phyloP scores from a whole-genome alignment of 1,139 yeast species.

The Magnusiomyces ingens region DNA sequence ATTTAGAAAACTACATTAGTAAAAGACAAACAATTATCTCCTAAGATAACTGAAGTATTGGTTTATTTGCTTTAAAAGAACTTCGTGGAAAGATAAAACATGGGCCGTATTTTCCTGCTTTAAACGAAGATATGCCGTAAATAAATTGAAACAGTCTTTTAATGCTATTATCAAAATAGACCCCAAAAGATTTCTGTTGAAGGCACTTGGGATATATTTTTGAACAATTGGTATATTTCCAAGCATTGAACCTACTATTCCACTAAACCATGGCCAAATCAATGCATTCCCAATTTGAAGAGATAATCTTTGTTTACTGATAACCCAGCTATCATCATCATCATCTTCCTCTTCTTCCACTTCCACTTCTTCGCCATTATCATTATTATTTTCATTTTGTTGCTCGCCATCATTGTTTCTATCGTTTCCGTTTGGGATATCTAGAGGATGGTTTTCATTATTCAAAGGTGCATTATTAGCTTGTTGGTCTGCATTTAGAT shows the following conservation, averaged over 20 bases:
- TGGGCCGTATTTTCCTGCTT: conserved; percentile 23
- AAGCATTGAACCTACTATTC: background rate
- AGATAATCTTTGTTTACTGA: background rate
- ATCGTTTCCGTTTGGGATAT: too few species aligned
- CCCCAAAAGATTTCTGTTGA: background rate
- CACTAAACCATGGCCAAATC: background rate
- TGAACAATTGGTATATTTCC: background rate
- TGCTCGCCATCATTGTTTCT: too few species aligned
- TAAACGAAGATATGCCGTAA: conserved; percentile 7
- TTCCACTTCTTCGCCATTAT: background rate
- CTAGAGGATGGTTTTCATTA: too few species aligned
- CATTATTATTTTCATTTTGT: background rate
- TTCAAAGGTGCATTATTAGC: too few species aligned
- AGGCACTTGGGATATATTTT: background rate
- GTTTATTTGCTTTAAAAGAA: background rate
- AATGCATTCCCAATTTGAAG: background rate
- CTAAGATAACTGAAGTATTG: background rate
- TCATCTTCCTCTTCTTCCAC: background rate
- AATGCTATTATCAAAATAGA: background rate
- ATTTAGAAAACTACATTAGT: background rate
- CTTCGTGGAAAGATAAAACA: conserved; percentile 12
- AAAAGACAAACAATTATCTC: background rate
- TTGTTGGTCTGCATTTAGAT: background rate
- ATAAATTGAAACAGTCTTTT: background rate
- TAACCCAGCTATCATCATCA: background rate